Evolutionary conservation across 768 basidiomycete genomes (phyloP).

Genomic region (Podaxis sp.): DNA sequence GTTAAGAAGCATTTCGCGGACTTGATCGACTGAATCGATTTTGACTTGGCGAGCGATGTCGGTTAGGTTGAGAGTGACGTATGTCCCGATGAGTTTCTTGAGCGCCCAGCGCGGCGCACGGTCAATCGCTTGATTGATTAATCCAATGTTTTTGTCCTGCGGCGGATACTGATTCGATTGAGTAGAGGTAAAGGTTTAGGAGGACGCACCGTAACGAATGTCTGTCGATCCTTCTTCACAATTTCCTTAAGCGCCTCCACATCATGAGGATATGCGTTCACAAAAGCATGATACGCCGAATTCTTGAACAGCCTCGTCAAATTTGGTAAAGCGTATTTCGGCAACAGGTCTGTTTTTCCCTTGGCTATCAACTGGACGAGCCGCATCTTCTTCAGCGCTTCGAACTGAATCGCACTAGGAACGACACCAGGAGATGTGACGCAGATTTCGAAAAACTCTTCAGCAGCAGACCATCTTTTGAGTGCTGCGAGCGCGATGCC

Average conservation of each 20-base stretch:
- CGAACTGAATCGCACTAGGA: constrained; percentile 74
- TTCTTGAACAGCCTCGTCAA: constrained; percentile 64
- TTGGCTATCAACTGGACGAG: constrained; percentile 77
- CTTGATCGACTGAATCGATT: constrained; percentile 52
- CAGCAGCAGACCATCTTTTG: constrained; percentile 66
- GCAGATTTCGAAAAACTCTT: constrained; percentile 80
- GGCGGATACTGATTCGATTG: background rate
- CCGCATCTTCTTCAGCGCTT: constrained; percentile 82
- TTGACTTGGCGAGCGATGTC: constrained; percentile 66
- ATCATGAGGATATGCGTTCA: constrained; percentile 65
- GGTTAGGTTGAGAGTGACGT: constrained; percentile 70
- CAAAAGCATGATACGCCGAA: constrained; percentile 64
- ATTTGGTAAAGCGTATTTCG: constrained; percentile 69
- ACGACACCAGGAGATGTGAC: constrained; percentile 58
- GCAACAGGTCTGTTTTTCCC: constrained; percentile 68
- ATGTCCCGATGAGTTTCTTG: constrained; percentile 79
- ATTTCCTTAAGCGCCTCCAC: constrained; percentile 43
- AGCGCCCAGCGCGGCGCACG: constrained; percentile 78
- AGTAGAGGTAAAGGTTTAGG: background rate
- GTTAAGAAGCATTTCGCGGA: constrained; percentile 58
- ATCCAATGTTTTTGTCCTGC: constrained; percentile 73
- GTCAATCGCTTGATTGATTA: constrained; percentile 64
- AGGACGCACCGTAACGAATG: constrained; percentile 51
- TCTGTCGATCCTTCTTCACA: constrained; percentile 52
- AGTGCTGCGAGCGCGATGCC: constrained; percentile 69